A percentile compares a stretch with the other conserved stretches of the same genome.
Conservation (phyloP, 2,329 filamentous ascomycete species). For the Sporothrix luriei region DNA sequence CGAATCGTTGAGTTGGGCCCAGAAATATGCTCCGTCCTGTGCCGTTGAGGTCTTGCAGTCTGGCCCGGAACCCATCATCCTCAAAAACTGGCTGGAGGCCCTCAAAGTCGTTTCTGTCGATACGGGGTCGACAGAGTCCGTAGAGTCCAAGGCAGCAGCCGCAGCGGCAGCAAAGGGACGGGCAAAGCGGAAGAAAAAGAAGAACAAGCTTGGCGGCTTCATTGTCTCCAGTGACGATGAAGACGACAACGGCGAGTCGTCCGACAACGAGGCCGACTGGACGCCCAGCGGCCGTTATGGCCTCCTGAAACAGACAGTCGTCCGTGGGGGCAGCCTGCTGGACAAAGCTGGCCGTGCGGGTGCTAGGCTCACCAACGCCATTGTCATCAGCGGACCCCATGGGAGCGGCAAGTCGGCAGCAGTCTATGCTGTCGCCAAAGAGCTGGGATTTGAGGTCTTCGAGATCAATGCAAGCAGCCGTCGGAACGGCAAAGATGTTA, state of each 20-base stretch:
- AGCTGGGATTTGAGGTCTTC: constrained; percentile 90
- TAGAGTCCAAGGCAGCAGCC: constrained; percentile 41
- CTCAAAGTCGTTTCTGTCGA: constrained; percentile 78
- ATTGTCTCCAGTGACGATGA: constrained; percentile 79
- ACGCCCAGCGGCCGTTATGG: constrained; percentile 44
- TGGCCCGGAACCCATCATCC: constrained; percentile 67
- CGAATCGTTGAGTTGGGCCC: constrained; percentile 72
- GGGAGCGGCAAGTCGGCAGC: constrained; percentile 93
- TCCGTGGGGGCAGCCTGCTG: constrained; percentile 48
- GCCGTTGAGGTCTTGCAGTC: constrained; percentile 75
- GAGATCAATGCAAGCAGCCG: constrained; percentile 87
- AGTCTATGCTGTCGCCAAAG: constrained; percentile 87
- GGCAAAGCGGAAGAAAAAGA: constrained; percentile 63
- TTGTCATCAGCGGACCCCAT: constrained; percentile 86
- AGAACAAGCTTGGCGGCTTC: constrained; percentile 77
- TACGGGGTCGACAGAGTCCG: constrained; percentile 52
- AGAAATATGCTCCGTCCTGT: constrained; percentile 77
- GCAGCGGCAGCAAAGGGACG: constrained; percentile 37
- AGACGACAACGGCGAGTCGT: constrained; percentile 68
- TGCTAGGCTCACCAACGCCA: constrained; percentile 66
- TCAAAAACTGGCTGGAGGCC: constrained; percentile 79
- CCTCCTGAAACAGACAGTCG: constrained; percentile 56
- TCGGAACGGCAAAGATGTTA: constrained; percentile 82
- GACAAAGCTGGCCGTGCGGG: constrained; percentile 44
- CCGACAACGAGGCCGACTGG: constrained; percentile 60